Conservation (phyloP, 2,329 filamentous ascomycete genomes). For the Neofusicoccum sp. region DNA sequence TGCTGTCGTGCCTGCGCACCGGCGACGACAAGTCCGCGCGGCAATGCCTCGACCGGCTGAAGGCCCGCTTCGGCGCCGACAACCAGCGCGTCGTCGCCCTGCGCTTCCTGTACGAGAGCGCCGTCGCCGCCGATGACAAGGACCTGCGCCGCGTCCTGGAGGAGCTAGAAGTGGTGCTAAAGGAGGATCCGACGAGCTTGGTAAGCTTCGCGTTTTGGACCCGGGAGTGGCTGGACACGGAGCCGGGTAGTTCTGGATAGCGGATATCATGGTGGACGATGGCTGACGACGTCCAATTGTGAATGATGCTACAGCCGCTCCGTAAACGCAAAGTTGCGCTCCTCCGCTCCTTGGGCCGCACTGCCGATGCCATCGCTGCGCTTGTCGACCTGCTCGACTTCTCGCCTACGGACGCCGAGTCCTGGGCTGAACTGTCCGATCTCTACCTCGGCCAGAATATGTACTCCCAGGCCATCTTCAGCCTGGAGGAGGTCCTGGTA, state of each 20-base stretch:
- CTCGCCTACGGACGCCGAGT: constrained; percentile 85
- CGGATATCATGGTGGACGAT: background rate
- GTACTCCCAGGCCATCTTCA: constrained; percentile 80
- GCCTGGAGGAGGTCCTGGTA: constrained; percentile 85
- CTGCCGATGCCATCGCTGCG: constrained; percentile 69
- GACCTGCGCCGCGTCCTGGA: constrained; percentile 69
- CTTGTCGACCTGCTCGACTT: constrained; percentile 75
- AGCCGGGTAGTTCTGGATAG: background rate
- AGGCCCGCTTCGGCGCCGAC: constrained; percentile 72
- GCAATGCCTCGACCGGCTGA: constrained; percentile 71
- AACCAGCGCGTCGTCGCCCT: constrained; percentile 88
- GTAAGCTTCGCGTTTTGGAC: constrained; percentile 50
- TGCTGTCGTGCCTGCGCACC: constrained; percentile 79
- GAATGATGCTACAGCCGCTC: constrained; percentile 59
- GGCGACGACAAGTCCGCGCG: constrained; percentile 78
- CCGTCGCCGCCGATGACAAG: constrained; percentile 64
- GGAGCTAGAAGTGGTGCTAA: constrained; percentile 74
- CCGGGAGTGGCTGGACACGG: background rate
- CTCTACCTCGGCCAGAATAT: constrained; percentile 78
- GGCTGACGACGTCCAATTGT: constrained; percentile 30
- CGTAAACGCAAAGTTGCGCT: constrained; percentile 81
- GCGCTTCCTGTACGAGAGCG: constrained; percentile 79
- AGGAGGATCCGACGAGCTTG: constrained; percentile 74
- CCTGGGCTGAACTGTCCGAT: constrained; percentile 88
- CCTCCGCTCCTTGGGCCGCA: constrained; percentile 68